A percentile compares a stretch with the other conserved stretches of the same genome.
Conservation (phyloP, 306 rosid species). For the Albizia julibrissin region DNA sequence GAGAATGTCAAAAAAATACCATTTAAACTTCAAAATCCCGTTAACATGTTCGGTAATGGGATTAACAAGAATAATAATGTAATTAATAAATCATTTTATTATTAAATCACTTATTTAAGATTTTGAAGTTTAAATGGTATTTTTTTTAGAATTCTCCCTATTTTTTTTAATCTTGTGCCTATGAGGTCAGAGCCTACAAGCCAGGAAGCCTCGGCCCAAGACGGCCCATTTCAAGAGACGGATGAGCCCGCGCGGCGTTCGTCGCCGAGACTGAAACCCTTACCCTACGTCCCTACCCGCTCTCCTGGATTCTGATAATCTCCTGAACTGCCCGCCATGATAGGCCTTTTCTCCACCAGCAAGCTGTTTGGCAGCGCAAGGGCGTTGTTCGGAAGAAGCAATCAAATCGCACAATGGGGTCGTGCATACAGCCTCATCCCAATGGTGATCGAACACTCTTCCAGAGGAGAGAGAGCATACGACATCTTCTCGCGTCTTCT, state of each 20-base stretch:
- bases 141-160: too few species aligned
- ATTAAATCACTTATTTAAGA: too few species aligned
- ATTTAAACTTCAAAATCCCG: too few species aligned
- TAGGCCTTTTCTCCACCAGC: conserved; percentile 45
- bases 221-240: background rate
- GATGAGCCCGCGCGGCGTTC: background rate
- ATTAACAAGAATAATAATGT: too few species aligned
- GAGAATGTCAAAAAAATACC: too few species aligned
- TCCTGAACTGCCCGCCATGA: conserved; percentile 32
- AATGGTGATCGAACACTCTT: conserved; percentile 95
- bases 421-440: conserved; percentile 73
- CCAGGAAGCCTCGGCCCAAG: background rate
- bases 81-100: too few species aligned
- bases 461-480: conserved; percentile 95
- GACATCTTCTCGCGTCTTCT: conserved; percentile 98
- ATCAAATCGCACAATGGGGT: conserved; percentile 24
- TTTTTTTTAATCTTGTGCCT: too few species aligned
- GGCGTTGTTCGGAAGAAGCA: conserved; percentile 13
- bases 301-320: background rate
- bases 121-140: too few species aligned
- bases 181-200: background rate
- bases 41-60: too few species aligned
- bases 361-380: conserved; percentile 26
- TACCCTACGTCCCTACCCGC: background rate
- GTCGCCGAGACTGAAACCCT: background rate